Evolutionary conservation across 306 rosid species (phyloP).

Genomic region (Echinosophora koreensis): DNA sequence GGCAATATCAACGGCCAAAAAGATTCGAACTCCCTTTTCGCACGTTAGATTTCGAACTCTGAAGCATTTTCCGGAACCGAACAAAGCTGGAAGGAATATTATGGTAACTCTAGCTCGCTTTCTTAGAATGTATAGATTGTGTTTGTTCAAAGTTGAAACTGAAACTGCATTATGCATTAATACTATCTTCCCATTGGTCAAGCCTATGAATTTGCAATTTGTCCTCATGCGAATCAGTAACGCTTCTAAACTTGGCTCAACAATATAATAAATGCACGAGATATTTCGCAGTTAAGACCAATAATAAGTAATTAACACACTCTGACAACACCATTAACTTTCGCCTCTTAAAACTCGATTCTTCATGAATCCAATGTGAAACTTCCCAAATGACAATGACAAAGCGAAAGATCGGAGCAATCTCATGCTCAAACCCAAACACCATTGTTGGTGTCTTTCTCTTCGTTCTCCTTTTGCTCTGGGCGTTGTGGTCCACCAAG

Average conservation of each 20-base stretch:
- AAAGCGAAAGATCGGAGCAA: slow-evolving; percentile 26
- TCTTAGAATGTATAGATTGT: no score
- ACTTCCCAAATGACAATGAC: slow-evolving; percentile 42
- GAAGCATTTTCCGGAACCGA: no score
- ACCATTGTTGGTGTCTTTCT: background rate
- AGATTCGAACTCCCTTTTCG: no score
- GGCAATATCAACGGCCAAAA: no score
- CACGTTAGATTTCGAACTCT: no score
- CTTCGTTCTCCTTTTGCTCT: slow-evolving; percentile 42
- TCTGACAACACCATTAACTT: background rate
- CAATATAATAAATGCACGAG: background rate
- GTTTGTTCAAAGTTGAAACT: no score
- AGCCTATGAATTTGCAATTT: background rate
- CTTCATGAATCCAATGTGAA: background rate
- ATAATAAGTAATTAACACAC: background rate
- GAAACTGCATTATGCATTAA: no score
- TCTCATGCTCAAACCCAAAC: slow-evolving; percentile 7
- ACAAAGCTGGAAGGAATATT: no score
- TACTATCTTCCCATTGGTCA: no score
- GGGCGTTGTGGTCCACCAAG: background rate
- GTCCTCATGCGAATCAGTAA: background rate
- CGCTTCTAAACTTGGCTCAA: slow-evolving; percentile 2
- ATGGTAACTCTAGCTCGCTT: no score
- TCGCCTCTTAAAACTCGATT: background rate
- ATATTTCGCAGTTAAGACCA: background rate